Evolutionary conservation across 441 rosid species (phyloP), one percentile per base, ranked within the genome.

Genomic region (Pelargonium myrrhifolium): DNA sequence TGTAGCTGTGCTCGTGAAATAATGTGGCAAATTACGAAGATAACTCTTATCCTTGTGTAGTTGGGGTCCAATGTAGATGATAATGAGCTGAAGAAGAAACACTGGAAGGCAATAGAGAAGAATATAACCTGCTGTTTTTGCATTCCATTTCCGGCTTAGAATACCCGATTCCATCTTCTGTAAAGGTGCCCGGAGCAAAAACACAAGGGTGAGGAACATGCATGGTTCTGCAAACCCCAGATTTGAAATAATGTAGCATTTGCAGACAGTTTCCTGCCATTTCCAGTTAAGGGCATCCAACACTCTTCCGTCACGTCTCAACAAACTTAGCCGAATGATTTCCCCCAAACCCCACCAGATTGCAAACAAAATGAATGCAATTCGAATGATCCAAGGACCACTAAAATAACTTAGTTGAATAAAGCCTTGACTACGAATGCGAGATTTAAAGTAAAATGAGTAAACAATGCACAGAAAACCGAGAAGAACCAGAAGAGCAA

Each of bases 151-250:
- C 12, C 37, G 83, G 68, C 87, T 81, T 64, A 89, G 73, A 58
- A 81, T 83, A 58, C 98, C 98, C 0, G 89, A 79, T 26, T 88
- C 89, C 86, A 83, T 82, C 68, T 55, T 80, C 80, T 89, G 89
- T 71, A 94, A 82, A n/a, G 99, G 90, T 7, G 98, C 98, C 1
- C 97, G 96, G 18, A 94, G 86, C 17, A 94, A 93, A 81, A 92
- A 86, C 79, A 88, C 81, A 2, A 92, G 84, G 9, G 94, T 88
- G 31, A 94, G 87, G 80, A 89, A 88, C 62, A 94, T 79, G 77
- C 98, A 92, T 69, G 98, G 99, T 81, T 94, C 99, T 49, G 99
- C 93, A 79, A 94, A 94, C 55, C 99, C 99, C 65, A 89, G 79
- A 81, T 84, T 94, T n/a, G 96, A 94, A 47, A 89, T 83, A 28